Base-by-base conservation (phyloP, 2,329 filamentous ascomycete species). In the Calonectria hongkongensis region DNA sequence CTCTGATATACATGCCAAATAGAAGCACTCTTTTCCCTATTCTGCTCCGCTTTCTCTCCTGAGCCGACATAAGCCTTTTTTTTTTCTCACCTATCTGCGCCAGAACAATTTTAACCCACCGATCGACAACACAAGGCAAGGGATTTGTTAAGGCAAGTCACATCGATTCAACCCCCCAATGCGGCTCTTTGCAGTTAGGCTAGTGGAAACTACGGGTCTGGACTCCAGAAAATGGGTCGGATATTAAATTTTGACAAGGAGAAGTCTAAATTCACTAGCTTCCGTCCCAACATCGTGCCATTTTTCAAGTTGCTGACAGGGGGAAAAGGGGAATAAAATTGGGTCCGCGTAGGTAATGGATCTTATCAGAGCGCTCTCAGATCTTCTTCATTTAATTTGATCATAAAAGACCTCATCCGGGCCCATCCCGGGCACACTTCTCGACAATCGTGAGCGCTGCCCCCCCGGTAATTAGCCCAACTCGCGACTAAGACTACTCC, bases 221-320 rank as follows among this genome's bases (percentile, higher is more conserved):
- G 43, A 21, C 43, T 47, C 4, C 43, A 47, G 43, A 47, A 47
- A 2, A 47, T 47, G 43, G 43, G 43, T 47, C 43, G 43, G 43
- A 47, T 47, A 47, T 47, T 47, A 47, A 47, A 47, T 47, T 47
- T 12, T 12, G 43, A 47, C 43, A 21, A 9, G 43, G 43, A 21
- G 43, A 47, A 47, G 43, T 47, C 43, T 47, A 47, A 47, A 47
- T 47, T 47, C 43, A 21, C 43, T 47, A 47, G 43, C 43, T n/a
- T 47, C 43, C 18, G 43, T 47, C 15, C 18, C 18, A 47, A 21
- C 43, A 47, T 47, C 43, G 43, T 47, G 43, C 18, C 16, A 47
- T 21, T 47, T 47, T 47, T 47, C 43, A 21, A 3, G 43, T 47
- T 47, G 6, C 21, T 12, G 43, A 21, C 16, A 7, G 18, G 18